These are phyloP conservation scores for Neodidymelliopsis sp. DNA, from an alignment of 2,329 filamentous ascomycete species.

Conservation along the genomic window DNA sequence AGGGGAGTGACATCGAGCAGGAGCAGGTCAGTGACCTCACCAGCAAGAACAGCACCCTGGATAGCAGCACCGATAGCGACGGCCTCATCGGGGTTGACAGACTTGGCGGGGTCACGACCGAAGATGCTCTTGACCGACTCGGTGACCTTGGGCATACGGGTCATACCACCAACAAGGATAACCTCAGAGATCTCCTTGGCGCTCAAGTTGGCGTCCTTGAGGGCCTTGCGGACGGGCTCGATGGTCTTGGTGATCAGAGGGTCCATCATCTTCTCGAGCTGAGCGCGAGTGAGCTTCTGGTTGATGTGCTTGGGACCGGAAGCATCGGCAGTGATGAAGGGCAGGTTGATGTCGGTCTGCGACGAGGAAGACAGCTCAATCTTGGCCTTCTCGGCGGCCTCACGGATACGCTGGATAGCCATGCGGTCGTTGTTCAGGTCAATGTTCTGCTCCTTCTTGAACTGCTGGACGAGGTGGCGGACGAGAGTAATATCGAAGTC, in stretches of 20 bases:
- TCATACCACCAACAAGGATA: conserved; percentile 98
- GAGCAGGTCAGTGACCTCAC: conserved; percentile 95
- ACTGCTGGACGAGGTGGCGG: conserved; percentile 90
- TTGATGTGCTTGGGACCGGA: conserved; percentile 99
- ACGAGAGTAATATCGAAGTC: conserved; percentile 97
- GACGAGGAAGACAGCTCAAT: conserved; percentile 95
- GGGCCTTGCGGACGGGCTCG: conserved; percentile 92
- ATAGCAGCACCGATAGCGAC: conserved; percentile 97
- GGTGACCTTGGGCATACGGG: conserved; percentile 97
- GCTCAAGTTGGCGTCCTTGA: conserved; percentile 92
- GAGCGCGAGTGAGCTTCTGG: conserved; percentile 87
- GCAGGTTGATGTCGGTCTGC: conserved; percentile 97
- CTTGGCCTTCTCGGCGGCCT: conserved; percentile 99
- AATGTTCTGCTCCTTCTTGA: conserved; percentile 94
- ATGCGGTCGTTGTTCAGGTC: conserved; percentile 93
- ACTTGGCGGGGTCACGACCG: conserved; percentile 95
- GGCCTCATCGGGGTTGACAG: conserved; percentile 97
- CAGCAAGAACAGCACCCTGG: conserved; percentile 94
- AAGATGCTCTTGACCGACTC: conserved; percentile 98
- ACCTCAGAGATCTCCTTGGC: conserved; percentile 97
- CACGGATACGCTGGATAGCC: conserved; percentile 98
- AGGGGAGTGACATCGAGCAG: conserved; percentile 95
- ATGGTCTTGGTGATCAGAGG: conserved; percentile 86
- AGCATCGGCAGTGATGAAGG: conserved; percentile 96
- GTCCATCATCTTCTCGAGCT: conserved; percentile 92